These are phyloP conservation scores for Aspergillus tanneri DNA, from an alignment of 2,329 filamentous ascomycete genomes.

Conservation along the genomic window DNA sequence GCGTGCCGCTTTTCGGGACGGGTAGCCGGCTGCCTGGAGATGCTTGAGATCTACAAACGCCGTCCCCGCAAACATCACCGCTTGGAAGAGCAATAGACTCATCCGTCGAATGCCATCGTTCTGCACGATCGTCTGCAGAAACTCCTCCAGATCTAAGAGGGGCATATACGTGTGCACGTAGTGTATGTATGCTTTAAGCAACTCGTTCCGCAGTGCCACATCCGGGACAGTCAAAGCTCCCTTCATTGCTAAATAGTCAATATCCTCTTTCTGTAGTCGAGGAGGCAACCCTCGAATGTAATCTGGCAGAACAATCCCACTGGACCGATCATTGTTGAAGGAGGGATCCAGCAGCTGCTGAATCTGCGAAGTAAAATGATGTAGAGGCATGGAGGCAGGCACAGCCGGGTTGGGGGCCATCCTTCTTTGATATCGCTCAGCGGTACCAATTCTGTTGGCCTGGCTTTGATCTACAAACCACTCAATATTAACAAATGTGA, in stretches of 20 bases:
- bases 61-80: constrained; percentile 89
- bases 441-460: constrained; percentile 48
- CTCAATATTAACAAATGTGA: constrained; percentile 9
- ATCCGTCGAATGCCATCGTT: constrained; percentile 69
- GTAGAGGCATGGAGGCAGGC: constrained; percentile 38
- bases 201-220: constrained; percentile 69
- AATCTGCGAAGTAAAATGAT: constrained; percentile 37
- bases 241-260: constrained; percentile 79
- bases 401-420: constrained; percentile 46
- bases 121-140: constrained; percentile 57
- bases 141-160: constrained; percentile 67
- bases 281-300: constrained; percentile 79
- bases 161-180: constrained; percentile 96
- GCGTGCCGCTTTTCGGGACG: constrained; percentile 74
- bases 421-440: constrained; percentile 46
- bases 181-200: constrained; percentile 79
- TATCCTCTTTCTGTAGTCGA: constrained; percentile 76
- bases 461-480: constrained; percentile 33
- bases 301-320: constrained; percentile 53
- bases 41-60: constrained; percentile 82
- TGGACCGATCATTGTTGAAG: constrained; percentile 51
- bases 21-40: constrained; percentile 73
- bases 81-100: constrained; percentile 86
- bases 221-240: constrained; percentile 77
- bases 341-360: constrained; percentile 41